Conservation (phyloP, 441 rosid genomes). For the Mallotus repandus region DNA sequence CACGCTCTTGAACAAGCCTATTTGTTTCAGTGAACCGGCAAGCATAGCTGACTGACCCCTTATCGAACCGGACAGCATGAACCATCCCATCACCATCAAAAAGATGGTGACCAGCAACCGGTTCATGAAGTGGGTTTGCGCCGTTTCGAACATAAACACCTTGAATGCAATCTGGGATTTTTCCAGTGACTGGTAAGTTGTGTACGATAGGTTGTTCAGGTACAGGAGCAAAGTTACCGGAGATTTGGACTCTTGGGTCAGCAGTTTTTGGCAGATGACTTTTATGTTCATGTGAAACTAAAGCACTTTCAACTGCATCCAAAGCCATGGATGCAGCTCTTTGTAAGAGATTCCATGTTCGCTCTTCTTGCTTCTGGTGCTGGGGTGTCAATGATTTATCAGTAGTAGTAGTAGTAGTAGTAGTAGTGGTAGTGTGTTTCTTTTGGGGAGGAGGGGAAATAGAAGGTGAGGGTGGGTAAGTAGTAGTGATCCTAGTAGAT, state of each 20-base stretch:
- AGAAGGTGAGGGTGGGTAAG: slow-evolving; percentile 28
- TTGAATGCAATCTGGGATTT: slow-evolving; percentile 50
- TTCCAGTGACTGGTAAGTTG: slow-evolving; percentile 48
- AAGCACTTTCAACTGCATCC: slow-evolving; percentile 50
- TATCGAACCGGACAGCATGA: slow-evolving; percentile 50
- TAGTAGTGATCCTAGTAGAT: slow-evolving; percentile 25
- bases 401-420: too few relatives aligned
- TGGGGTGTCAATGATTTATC: background rate
- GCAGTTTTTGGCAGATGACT: slow-evolving; percentile 59
- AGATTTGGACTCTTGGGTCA: slow-evolving; percentile 58
- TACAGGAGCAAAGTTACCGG: slow-evolving; percentile 76
- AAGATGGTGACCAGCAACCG: slow-evolving; percentile 72
- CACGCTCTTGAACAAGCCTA: slow-evolving; percentile 55
- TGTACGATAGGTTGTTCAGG: slow-evolving; percentile 57
- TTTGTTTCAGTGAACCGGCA: slow-evolving; percentile 74
- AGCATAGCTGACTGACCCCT: slow-evolving; percentile 48
- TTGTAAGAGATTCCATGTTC: slow-evolving; percentile 52
- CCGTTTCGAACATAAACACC: slow-evolving; percentile 85
- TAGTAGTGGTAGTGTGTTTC: background rate
- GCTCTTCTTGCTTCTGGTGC: slow-evolving; percentile 8
- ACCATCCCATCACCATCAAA: slow-evolving; percentile 93
- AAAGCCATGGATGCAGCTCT: slow-evolving; percentile 52
- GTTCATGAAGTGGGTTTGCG: slow-evolving; percentile 73
- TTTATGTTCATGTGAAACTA: slow-evolving; percentile 44
- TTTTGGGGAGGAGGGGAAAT: slow-evolving; percentile 22